Evolutionary conservation across 345 rosid genomes (phyloP).

Genomic region (Sapria himalayana): DNA sequence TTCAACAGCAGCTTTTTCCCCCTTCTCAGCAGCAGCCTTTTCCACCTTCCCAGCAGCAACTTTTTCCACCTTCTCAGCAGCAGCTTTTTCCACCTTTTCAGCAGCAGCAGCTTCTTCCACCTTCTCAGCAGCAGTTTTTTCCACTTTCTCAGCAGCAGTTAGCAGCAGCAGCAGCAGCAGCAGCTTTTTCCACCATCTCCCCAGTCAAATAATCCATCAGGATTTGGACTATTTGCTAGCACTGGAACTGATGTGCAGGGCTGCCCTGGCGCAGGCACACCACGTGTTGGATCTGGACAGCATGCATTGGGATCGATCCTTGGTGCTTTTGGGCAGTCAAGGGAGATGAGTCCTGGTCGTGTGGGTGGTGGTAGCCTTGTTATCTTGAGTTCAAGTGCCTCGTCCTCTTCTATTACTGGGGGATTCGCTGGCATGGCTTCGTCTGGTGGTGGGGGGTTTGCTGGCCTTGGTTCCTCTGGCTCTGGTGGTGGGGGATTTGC

Average conservation of each 20-base stretch:
- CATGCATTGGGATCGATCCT: slow-evolving; percentile 86
- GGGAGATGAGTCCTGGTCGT: slow-evolving; percentile 57
- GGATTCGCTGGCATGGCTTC: slow-evolving; percentile 33
- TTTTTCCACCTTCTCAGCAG: slow-evolving; percentile 33
- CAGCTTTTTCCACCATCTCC: slow-evolving; percentile 28
- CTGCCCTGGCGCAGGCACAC: too few relatives aligned
- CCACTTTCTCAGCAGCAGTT: too few relatives aligned
- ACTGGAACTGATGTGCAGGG: slow-evolving; percentile 20
- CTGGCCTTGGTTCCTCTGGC: slow-evolving; percentile 11
- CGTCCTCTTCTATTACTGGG: slow-evolving; percentile 31
- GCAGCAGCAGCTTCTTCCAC: slow-evolving; percentile 24
- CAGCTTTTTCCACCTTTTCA: slow-evolving; percentile 44
- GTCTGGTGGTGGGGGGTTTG: slow-evolving; percentile 36
- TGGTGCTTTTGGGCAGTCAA: slow-evolving; percentile 87
- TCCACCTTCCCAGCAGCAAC: slow-evolving; percentile 33
- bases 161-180: too few relatives aligned
- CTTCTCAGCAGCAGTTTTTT: slow-evolving; percentile 42
- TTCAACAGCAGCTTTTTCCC: slow-evolving; percentile 29
- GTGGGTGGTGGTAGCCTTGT: slow-evolving; percentile 41
- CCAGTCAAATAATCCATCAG: too few relatives aligned
- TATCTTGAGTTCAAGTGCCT: too few relatives aligned
- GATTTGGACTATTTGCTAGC: too few relatives aligned
- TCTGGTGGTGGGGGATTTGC: slow-evolving; percentile 22
- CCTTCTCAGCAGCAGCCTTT: slow-evolving; percentile 34
- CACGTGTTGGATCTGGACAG: slow-evolving; percentile 66